Percentiles rank a stretch among this genome's conserved stretches.
Conservation (phyloP, 2,329 filamentous ascomycete genomes). For the Atkinsonella texensis region DNA sequence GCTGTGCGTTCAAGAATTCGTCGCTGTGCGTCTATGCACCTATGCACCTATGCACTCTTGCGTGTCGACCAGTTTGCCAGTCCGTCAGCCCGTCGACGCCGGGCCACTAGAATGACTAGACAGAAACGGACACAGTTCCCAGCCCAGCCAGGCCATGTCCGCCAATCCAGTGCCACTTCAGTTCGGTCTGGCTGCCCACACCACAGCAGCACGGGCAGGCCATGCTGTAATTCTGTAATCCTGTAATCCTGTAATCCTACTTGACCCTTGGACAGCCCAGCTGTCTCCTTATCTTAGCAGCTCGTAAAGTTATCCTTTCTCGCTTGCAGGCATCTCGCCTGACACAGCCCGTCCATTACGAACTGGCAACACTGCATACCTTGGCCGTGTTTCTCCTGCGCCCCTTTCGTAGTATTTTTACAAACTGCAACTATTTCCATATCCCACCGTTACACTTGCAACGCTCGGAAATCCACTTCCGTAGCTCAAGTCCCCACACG, state of each 20-base stretch:
- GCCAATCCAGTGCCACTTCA: no score
- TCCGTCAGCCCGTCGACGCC: no score
- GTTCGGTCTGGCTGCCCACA: background rate
- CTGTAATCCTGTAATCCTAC: background rate
- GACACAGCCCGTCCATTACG: background rate
- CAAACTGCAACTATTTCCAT: background rate
- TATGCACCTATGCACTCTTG: no score
- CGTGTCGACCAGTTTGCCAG: no score
- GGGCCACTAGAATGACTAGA: no score
- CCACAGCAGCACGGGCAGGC: no score
- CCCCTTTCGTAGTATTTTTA: background rate
- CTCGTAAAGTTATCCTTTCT: background rate
- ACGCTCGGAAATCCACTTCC: conserved; percentile 1
- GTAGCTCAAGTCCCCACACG: background rate
- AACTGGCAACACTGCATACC: background rate
- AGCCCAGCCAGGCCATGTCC: no score
- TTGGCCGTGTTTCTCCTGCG: background rate
- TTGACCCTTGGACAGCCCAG: background rate
- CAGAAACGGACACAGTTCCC: no score
- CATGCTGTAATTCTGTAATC: no score
- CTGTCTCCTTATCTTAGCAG: background rate
- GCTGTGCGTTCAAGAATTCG: no score
- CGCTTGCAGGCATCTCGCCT: background rate
- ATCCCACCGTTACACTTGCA: background rate
- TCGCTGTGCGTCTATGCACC: no score